A percentile compares a stretch with the other conserved stretches of the same genome.
phyloP scores from a whole-genome alignment of 2,329 filamentous ascomycete species.

The Colletotrichum somersetense region DNA sequence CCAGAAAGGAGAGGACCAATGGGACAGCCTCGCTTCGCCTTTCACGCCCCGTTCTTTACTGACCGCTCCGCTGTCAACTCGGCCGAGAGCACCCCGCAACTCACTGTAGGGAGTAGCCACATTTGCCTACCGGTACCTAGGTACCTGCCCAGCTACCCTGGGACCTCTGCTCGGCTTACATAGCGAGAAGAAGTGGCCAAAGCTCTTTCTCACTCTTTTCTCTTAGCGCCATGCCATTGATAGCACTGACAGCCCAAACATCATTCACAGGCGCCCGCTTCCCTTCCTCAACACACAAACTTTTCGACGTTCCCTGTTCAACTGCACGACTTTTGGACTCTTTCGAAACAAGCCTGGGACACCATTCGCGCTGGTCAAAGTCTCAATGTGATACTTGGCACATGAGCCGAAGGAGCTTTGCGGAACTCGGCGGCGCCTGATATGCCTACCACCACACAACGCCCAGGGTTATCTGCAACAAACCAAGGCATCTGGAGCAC shows the following conservation, averaged over 20 bases:
- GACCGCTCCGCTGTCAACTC: constrained; percentile 34
- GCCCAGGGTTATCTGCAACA: constrained; percentile 6
- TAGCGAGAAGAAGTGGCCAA: constrained; percentile 13
- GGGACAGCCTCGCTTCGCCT: not conserved
- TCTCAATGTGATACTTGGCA: constrained; percentile 28
- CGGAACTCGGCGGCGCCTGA: constrained; percentile 14
- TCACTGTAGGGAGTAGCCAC: constrained; percentile 1
- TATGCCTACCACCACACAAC: constrained; percentile 6
- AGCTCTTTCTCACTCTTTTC: not conserved
- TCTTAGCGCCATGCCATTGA: constrained; percentile 5
- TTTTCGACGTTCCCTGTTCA: not conserved
- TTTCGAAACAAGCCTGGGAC: not conserved
- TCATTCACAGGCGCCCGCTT: not conserved
- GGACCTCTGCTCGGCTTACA: not conserved
- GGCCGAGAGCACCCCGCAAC: constrained; percentile 31
- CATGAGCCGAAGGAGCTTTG: not conserved
- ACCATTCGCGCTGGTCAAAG: constrained; percentile 8
- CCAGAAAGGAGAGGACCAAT: not conserved
- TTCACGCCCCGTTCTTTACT: constrained; percentile 9
- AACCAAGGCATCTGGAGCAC: not conserved
- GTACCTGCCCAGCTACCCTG: not conserved
- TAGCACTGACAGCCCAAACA: not conserved
- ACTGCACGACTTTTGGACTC: not conserved
- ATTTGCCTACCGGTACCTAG: not conserved
- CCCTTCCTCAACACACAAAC: not conserved